Conservation (phyloP, 176 grass and related monocot genomes). For the Paspalum vaginatum region DNA sequence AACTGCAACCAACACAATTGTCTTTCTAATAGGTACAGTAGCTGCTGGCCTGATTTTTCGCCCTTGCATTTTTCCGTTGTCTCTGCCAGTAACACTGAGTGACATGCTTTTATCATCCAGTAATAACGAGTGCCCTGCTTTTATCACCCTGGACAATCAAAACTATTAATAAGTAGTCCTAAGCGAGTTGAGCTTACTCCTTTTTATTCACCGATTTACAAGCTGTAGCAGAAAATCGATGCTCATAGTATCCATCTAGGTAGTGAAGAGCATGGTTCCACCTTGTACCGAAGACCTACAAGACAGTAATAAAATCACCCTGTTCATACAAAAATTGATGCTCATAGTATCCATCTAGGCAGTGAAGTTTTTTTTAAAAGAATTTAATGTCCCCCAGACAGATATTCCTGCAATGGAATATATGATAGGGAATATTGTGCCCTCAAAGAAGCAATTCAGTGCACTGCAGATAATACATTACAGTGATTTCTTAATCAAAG, state of each 20-base stretch:
- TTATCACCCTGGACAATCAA: background rate
- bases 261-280: background rate
- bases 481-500: background rate
- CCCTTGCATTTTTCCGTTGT: background rate
- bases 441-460: slow-evolving; percentile 3
- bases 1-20: background rate
- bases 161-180: background rate
- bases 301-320: background rate
- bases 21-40: background rate
- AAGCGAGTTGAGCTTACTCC: background rate
- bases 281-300: background rate
- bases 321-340: background rate
- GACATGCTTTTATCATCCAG: too few species aligned
- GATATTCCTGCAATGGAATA: background rate
- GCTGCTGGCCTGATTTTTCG: background rate
- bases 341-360: background rate
- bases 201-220: background rate
- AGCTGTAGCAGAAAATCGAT: background rate
- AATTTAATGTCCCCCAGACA: background rate
- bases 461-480: background rate
- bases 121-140: background rate
- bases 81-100: background rate
- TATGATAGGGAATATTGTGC: slow-evolving; percentile 10
- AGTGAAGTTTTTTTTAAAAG: too few species aligned
- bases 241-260: background rate